Evolutionary conservation across 768 basidiomycete species (phyloP).

Genomic region (Tulasnella calospora): DNA sequence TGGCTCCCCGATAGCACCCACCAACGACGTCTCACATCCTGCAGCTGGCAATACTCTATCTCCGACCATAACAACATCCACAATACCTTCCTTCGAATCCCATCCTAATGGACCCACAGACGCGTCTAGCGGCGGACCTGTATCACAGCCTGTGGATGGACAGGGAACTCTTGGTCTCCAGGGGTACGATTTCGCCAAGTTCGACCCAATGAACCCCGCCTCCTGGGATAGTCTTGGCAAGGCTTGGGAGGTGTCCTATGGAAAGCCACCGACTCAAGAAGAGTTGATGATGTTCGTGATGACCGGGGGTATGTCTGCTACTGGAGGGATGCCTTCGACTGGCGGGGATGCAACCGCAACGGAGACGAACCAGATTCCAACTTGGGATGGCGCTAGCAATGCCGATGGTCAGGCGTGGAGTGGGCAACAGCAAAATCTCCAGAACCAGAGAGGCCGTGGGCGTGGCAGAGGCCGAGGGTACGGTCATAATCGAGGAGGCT

Average conservation of each 20-base stretch:
- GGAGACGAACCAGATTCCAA: conserved; percentile 6
- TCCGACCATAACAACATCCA: background rate
- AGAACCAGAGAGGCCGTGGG: background rate
- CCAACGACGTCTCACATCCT: background rate
- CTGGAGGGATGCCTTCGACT: conserved; percentile 11
- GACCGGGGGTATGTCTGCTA: background rate
- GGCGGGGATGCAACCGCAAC: conserved; percentile 38
- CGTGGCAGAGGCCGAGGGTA: conserved; percentile 2
- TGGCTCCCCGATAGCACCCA: background rate
- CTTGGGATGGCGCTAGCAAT: background rate
- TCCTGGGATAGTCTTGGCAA: conserved; percentile 79
- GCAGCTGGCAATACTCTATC: background rate
- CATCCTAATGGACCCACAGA: background rate
- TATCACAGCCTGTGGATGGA: background rate
- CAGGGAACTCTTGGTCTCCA: conserved; percentile 47
- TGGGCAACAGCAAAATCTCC: conserved; percentile 5
- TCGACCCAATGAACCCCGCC: conserved; percentile 65
- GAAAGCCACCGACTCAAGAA: conserved; percentile 63
- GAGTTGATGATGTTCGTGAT: conserved; percentile 68
- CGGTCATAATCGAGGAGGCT: background rate
- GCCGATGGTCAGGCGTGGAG: background rate
- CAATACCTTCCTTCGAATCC: background rate
- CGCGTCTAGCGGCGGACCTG: background rate
- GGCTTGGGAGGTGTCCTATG: conserved; percentile 68
- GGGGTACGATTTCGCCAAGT: conserved; percentile 61